Evolutionary conservation across 164 flowering plant species (phyloP), one percentile per base, ranked within the genome.

Genomic region (Vitis rupestris): DNA sequence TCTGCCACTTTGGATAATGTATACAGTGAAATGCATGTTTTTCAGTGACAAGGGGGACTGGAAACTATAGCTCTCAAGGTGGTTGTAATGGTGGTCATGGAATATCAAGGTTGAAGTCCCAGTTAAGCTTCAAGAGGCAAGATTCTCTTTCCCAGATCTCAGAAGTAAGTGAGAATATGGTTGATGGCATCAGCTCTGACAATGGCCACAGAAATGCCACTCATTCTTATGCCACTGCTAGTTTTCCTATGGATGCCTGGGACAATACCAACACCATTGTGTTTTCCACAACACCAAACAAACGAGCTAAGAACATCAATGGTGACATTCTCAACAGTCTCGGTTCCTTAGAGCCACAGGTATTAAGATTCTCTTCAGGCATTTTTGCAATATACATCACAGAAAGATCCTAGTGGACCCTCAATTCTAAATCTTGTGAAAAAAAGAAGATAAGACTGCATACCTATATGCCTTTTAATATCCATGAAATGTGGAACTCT

Each of bases 81-180:
- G 69, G 75, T 17, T 66, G 69, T 61, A 77, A 70, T 68, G 79
- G 75, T 69, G 82, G 83, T 16, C 84, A 61, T 69, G 85, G 83
- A 47, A 70, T 65, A 19, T 69, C 83, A 58, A 83, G 88, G 70
- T 70, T 92, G 80, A 90, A 84, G 70, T 73, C 92, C 55, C 90
- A 87, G 59, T 71, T 90, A 76, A 90, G 92, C 83, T 92, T 90
- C 83, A 87, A 90, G 12, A 64, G 90, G 59, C 88, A 85, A 75
- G 97, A 90, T 73, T 83, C 90, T 12, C 90, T 88, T 47, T 86
- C 94, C 19, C 93, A 84, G 63, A 81, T 90, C 11, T 86, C 94
- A 9, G 93, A 88, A 73, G 84, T 81, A 8, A 80, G 79, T 17
- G 89, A 87, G 76, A 79, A 72, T 57, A 61, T 63, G 14, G 70